Evolutionary conservation across 2,329 filamentous ascomycete genomes (phyloP).

Genomic region (Epicoccum nigrum): DNA sequence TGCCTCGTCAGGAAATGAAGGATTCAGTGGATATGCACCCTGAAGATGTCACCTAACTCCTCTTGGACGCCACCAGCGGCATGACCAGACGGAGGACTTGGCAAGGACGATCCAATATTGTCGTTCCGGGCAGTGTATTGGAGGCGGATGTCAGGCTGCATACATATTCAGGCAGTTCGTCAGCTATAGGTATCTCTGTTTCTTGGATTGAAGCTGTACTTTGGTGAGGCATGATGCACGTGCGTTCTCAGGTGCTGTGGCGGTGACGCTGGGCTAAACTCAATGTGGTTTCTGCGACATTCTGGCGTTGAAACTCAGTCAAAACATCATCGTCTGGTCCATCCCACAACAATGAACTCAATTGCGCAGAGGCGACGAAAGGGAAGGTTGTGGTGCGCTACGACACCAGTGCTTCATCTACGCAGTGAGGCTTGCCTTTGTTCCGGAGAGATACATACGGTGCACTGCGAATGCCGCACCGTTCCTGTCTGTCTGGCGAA

Average conservation of each 20-base stretch:
- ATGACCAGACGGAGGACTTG: no score
- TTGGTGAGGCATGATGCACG: no score
- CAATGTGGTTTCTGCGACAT: background rate
- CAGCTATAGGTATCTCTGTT: no score
- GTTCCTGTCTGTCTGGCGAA: no score
- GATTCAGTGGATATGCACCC: background rate
- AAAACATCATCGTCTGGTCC: constrained; percentile 38
- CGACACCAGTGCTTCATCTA: background rate
- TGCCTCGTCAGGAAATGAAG: background rate
- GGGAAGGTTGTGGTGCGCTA: background rate
- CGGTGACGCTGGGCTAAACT: background rate
- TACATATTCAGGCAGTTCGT: no score
- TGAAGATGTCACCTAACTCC: background rate
- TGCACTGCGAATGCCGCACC: background rate
- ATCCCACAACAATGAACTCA: constrained; percentile 9
- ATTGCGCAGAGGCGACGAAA: background rate
- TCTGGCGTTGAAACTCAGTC: constrained; percentile 30
- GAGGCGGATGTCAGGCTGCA: no score
- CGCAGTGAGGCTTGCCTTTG: background rate
- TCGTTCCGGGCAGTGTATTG: no score
- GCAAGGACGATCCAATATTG: no score
- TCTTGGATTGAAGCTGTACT: no score
- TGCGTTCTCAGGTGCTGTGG: background rate
- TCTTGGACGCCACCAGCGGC: no score
- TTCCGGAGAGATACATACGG: background rate